These are phyloP conservation scores for Tolypocladium album DNA, from an alignment of 2,329 filamentous ascomycete species.

Conservation along the genomic window DNA sequence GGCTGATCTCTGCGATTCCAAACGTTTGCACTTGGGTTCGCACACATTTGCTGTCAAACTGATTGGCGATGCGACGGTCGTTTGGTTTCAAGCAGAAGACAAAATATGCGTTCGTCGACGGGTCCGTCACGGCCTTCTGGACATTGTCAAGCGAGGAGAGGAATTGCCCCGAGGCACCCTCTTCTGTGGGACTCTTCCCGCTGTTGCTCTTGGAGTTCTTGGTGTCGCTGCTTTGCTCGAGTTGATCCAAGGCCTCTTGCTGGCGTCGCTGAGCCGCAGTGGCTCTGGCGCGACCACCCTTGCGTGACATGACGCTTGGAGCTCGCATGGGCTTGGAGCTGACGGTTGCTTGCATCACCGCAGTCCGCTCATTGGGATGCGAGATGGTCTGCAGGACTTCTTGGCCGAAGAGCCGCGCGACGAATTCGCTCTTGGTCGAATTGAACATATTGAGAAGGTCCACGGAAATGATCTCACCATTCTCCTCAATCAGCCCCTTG, in stretches of 20 bases:
- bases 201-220: slow-evolving; percentile 28
- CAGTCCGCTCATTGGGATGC: slow-evolving; percentile 82
- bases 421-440: slow-evolving; percentile 78
- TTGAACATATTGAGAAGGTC: slow-evolving; percentile 93
- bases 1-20: slow-evolving; percentile 93
- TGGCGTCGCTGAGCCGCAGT: slow-evolving; percentile 26
- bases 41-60: slow-evolving; percentile 98
- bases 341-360: slow-evolving; percentile 91
- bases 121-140: slow-evolving; percentile 70
- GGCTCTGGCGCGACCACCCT: slow-evolving; percentile 38
- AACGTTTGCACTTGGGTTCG: slow-evolving; percentile 89
- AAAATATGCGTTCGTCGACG: slow-evolving; percentile 87
- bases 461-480: slow-evolving; percentile 89
- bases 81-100: slow-evolving; percentile 97
- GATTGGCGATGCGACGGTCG: slow-evolving; percentile 91
- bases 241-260: slow-evolving; percentile 32
- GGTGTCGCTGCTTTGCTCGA: slow-evolving; percentile 38
- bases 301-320: slow-evolving; percentile 83
- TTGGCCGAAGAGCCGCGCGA: slow-evolving; percentile 87
- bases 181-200: slow-evolving; percentile 36
- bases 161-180: slow-evolving; percentile 90
- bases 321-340: slow-evolving; percentile 90
- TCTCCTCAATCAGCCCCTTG: slow-evolving; percentile 82
- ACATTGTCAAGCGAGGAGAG: slow-evolving; percentile 82
- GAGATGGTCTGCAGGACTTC: slow-evolving; percentile 84